Evolutionary conservation across 2,329 filamentous ascomycete genomes (phyloP), one percentile per base, ranked within the genome.

Genomic region (Pseudophaeomoniella oleicola): DNA sequence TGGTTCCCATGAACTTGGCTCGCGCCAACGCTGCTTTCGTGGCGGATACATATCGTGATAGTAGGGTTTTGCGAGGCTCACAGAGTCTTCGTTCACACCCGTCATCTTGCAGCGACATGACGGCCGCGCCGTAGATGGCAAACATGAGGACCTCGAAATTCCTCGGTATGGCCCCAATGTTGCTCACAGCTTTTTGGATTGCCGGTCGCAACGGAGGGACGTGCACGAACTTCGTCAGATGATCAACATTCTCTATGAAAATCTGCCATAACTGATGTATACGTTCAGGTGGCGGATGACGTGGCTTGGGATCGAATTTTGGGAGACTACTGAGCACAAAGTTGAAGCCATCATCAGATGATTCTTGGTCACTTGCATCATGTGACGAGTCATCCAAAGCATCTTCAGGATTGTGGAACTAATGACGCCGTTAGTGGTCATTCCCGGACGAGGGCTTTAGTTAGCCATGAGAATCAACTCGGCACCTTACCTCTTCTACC

Each of bases 121-220:
- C 40, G 27, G 50, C 52, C 17, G 50, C 45, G 15, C 48, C 47
- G 37, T 56, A 57, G 9, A 59, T 53, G 16, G 53, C 47, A 30
- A 51, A 56, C 34, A 54, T 50, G 17, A 59, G 45, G 11, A 53
- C 54, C 35, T 52, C 47, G 18, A 50, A 43, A 15, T 37, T 39
- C 31, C 35, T 42, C 14, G 48, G 42, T 5, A 51, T 34, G 12
- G 34, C 39, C 14, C 40, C 34, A 12, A 47, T 35, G 17, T 45
- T 39, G 16, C 32, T 37, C 30, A 36, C 46, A 19, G 45, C 48
- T 30, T 55, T 50, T 9, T 46, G 35, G 19, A 54, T 44, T 14
- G 39, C 39, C n/a, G 40, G 39, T 37, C 48, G 45, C 17, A 52
- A 44, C n/a, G 50, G 46, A 19, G 47, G 48, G 2, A 42, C 38